Conservation (phyloP, 176 grass and related monocot genomes). For the Oryza meyeriana region DNA sequence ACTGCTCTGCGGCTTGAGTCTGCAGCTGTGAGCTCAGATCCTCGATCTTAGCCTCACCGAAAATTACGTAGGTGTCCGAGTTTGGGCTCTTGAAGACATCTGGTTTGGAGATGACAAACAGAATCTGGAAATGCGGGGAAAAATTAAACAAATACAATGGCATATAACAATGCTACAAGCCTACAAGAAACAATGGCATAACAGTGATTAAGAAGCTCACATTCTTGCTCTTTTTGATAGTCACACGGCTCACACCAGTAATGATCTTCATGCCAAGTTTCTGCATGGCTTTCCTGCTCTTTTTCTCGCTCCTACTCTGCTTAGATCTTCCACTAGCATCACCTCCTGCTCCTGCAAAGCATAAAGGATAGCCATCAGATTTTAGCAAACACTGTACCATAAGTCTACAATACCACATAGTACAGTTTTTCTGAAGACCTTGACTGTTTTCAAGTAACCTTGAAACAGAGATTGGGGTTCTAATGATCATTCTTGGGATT, state of each 20-base stretch:
- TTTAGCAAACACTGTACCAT: neutral
- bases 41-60: constrained; percentile 34
- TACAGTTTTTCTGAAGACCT: neutral
- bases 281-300: constrained; percentile 37
- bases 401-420: neutral
- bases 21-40: constrained; percentile 25
- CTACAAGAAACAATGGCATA: neutral
- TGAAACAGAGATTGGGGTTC: neutral
- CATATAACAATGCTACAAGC: neutral
- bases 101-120: constrained; percentile 35
- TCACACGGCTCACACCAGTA: constrained; percentile 35
- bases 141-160: neutral
- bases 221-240: constrained; percentile 41
- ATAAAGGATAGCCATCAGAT: neutral
- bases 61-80: constrained; percentile 30
- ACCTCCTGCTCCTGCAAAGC: constrained; percentile 16
- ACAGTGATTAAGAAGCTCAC: constrained; percentile 1
- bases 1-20: constrained; percentile 20
- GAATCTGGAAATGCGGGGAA: neutral
- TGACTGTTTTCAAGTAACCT: neutral
- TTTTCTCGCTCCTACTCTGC: constrained; percentile 38
- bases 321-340: constrained; percentile 29
- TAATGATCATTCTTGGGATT: neutral
- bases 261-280: constrained; percentile 39
- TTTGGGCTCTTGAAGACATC: constrained; percentile 37